Evolutionary conservation across 352 stramenopile genomes (phyloP), one percentile per base, ranked within the genome.

Genomic region (Nothophytophthora sp.): DNA sequence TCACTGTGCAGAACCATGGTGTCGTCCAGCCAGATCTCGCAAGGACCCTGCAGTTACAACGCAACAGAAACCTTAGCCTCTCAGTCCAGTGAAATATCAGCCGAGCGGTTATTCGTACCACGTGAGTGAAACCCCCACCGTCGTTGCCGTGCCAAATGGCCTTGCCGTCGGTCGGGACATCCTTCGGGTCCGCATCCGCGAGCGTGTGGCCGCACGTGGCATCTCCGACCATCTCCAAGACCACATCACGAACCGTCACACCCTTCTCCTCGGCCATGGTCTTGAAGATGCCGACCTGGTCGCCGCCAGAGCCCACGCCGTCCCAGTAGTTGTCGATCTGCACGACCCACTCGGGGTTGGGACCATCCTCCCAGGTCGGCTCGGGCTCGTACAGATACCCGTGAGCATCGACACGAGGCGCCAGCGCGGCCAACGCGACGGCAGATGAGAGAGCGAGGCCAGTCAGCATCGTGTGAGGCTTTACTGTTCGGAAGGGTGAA

Each of bases 181-280:
- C 30, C 42, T 73, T 50, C 5, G 48, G 12, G 11, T 40, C 25
- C 20, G 30, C 67, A 33, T 62, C 41, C 6, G 34, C 27, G 5
- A 50, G 27, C 10, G 63, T 69, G 49, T 70, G 46, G 11, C 67
- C 67, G 36, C 67, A 77, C 23, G 43, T 46, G 7, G 52, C 30
- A 23, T 41, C 45, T 34, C 42, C 40, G 18, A 49, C 53, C 63
- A 61, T 67, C 16, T 62, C 41, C 22, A 66, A 19, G 16, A 69
- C 41, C 12, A 73, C 56, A 38, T 68, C 63, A 4, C 59, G 59
- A 9, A 73, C 48, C 4, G 38, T 47, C 55, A 66, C 36, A 12
- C 27, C 34, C 23, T 60, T 60, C 41, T 67, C 32, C 27, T 45
- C 39, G 1, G 60, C 53, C 40, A 63, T 48, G 5, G 28, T 60